Base-by-base conservation (phyloP, 495 filamentous ascomycete species). In the Penicillium egyptiacum region DNA sequence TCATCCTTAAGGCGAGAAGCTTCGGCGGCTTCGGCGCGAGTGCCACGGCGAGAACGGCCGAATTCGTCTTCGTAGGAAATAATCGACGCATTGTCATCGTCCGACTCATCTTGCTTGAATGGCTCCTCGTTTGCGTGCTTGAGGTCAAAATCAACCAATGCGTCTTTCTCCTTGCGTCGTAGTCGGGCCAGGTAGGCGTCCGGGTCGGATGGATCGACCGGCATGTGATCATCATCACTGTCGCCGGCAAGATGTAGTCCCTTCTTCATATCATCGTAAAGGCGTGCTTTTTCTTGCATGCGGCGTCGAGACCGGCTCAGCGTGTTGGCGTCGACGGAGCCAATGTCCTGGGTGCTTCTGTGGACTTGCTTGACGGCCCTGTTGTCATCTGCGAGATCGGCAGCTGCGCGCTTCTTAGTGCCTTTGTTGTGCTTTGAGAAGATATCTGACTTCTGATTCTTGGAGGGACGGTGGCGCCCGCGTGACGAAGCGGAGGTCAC, bases 31-130 rank as follows among this genome's bases (percentile, higher is more conserved):
- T 92, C 79, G 0, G 82, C 79, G 31, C 78, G 76, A 3, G 88
- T 92, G 19, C 83, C 88, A 8, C 66, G 80, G 3, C 91, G 81
- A 19, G 83, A 78, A 1, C 94, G 88, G 5, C 95, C 95, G 62
- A 96, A 92, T 59, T 97, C 92, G 69, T 98, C 94, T 49, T 86
- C 82, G 70, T 88, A 96, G 48, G 95, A 91, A 6, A 97, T 68
- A 7, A 88, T 65, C 26, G 90, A 86, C 4, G 81, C 80, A 43
- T 77, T 77, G 1, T 75, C 75, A 37, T 77, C 75, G 14, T 75
- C 72, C 17, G 77, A 35, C 66, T 59, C 57, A 12, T 68, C 70
- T 14, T 55, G 66, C 14, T 68, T 65, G 12, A 76, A 75, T 11
- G 71, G 70, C 43, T 84, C 68, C 39, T 72, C 69, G 61, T 95